Conservation (phyloP, 2,329 filamentous ascomycete species). For the Xylaria sp. region DNA sequence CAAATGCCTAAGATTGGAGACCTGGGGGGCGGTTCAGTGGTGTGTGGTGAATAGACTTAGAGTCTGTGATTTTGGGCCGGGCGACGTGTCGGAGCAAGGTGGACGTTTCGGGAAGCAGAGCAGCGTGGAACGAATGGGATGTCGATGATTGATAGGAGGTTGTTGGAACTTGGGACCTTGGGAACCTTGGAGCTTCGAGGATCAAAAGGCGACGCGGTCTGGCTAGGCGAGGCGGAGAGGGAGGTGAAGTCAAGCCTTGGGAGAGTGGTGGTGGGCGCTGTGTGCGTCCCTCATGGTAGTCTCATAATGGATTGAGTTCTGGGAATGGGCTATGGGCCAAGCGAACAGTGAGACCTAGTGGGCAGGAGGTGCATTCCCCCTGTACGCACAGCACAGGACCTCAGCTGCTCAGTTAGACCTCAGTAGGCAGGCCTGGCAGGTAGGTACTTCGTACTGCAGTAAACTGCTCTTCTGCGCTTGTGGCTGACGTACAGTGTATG, state of each 20-base stretch:
- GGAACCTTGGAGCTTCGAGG: neutral
- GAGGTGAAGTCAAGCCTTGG: neutral
- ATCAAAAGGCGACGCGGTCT: neutral
- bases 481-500: slow-evolving; percentile 10
- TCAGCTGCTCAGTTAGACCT: no score
- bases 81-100: slow-evolving; percentile 14
- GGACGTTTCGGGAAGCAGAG: slow-evolving; percentile 17
- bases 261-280: slow-evolving; percentile 5
- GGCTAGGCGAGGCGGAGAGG: neutral
- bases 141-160: neutral
- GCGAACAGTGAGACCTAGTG: neutral
- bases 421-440: slow-evolving; percentile 1
- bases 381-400: no score
- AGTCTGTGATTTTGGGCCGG: no score
- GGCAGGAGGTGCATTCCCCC: neutral
- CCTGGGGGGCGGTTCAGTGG: neutral
- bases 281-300: neutral
- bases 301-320: slow-evolving; percentile 1
- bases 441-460: neutral
- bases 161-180: neutral
- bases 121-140: slow-evolving; percentile 14
- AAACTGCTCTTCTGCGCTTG: slow-evolving; percentile 5
- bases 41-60: no score
- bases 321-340: neutral
- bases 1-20: neutral